A percentile compares a stretch with the other conserved stretches of the same genome.
phyloP scores from a whole-genome alignment of 1,139 yeast genomes.

The Magnusiomyces suaveolens region DNA sequence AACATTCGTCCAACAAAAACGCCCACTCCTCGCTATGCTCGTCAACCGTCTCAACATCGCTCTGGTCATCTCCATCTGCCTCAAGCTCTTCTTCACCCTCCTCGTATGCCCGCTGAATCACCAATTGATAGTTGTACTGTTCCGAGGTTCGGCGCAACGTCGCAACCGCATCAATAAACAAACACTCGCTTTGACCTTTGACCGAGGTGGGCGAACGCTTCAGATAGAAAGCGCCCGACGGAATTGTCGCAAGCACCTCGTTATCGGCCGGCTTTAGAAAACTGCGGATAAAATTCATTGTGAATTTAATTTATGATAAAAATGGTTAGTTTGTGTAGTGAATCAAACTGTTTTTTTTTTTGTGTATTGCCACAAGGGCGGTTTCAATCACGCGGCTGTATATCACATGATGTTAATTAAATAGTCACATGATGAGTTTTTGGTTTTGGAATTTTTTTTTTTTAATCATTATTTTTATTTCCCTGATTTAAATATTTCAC shows the following conservation, averaged over 20 bases:
- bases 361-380: no score
- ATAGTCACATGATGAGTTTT: no score
- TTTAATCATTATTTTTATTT: no score
- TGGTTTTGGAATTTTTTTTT: no score
- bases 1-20: constrained; percentile 56
- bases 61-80: constrained; percentile 49
- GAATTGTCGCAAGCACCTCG: constrained; percentile 62
- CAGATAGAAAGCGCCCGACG: constrained; percentile 72
- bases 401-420: no score
- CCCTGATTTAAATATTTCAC: no score
- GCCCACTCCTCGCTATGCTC: constrained; percentile 48
- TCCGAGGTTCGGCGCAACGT: constrained; percentile 59
- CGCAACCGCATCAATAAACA: constrained; percentile 67
- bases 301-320: background rate
- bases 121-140: constrained; percentile 59
- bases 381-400: no score
- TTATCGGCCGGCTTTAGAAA: constrained; percentile 53
- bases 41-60: constrained; percentile 32
- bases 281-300: constrained; percentile 71
- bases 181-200: constrained; percentile 36
- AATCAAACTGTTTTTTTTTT: no score
- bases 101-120: constrained; percentile 57
- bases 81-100: constrained; percentile 55
- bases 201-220: constrained; percentile 38
- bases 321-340: background rate